phyloP scores from a whole-genome alignment of 2,329 filamentous ascomycete species.

The Teratosphaeria viscida region DNA sequence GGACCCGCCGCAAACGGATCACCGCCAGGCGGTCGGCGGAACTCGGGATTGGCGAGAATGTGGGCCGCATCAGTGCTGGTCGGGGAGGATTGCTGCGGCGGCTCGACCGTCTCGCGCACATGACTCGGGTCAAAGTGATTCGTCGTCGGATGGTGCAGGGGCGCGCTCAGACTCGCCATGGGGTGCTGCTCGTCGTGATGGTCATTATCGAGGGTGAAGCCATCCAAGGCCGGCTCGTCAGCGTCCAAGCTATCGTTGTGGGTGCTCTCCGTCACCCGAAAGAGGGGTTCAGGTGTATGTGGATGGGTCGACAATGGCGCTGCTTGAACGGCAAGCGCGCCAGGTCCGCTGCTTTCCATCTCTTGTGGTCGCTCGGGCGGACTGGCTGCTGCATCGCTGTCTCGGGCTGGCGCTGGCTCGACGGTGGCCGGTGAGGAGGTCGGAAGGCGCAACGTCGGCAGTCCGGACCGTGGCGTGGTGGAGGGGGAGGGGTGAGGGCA shows the following conservation, averaged over 20 bases:
- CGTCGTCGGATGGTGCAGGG: neutral
- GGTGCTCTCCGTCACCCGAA: slow-evolving; percentile 1
- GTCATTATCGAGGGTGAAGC: neutral
- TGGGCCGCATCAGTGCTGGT: slow-evolving; percentile 4
- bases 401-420: neutral
- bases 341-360: slow-evolving; percentile 17
- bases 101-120: slow-evolving; percentile 6
- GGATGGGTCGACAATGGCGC: slow-evolving; percentile 6
- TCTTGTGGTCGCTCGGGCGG: slow-evolving; percentile 10
- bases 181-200: neutral
- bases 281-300: slow-evolving; percentile 1
- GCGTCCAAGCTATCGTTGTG: neutral
- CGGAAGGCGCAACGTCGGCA: neutral
- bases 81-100: slow-evolving; percentile 1
- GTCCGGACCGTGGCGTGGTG: neutral
- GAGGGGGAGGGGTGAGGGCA: neutral
- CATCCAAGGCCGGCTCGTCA: neutral
- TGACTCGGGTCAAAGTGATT: slow-evolving; percentile 8
- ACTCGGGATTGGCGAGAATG: neutral
- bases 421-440: neutral
- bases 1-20: neutral
- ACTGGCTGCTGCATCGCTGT: slow-evolving; percentile 14
- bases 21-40: neutral
- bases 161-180: neutral
- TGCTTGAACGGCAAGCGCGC: slow-evolving; percentile 11